Evolutionary conservation across 2,329 filamentous ascomycete genomes (phyloP), one percentile per base, ranked within the genome.

Genomic region (Metarhizium guizhouense): DNA sequence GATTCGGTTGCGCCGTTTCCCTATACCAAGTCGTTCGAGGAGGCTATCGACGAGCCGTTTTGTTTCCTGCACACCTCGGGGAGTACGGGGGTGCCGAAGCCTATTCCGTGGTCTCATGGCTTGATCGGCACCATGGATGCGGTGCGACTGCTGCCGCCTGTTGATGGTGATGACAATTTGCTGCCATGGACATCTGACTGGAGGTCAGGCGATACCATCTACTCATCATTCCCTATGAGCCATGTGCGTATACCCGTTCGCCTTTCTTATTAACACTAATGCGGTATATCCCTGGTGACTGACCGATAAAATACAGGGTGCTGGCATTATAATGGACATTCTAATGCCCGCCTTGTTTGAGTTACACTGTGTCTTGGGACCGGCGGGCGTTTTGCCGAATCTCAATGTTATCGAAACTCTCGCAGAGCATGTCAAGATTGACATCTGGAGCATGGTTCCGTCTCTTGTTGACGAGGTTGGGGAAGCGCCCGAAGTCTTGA

Each of bases 21-120:
- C 0, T 74, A 70, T 53, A 61, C 59, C 3, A 70, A 67, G 45
- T 65, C 61, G 2, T 73, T 67, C n/a, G 64, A 67, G 2, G 59
- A 66, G 3, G 70, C 67, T 6, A 59, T 58, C 0, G 58, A 67
- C 34, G 71, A 74, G 1, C 67, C 69, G 0, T 70, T 74, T 5
- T 65, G 70, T 30, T 64, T 71, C 30, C 54, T 74, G 1, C 74
- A 76, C 51, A 75, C 74, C 0, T 75, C 72, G 3, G 74, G 74
- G 2, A 68, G 70, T 1, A 76, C 74, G 2, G 73, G 74, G 2
- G 55, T 72, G 0, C 73, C 72, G 1, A 76, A 76, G 52, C 71
- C 71, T 0, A 70, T 76, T n/a, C 53, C 61, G 1, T 65, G 66
- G 60, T 66, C 68, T 4, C 67, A 76, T 57, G 64, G 58, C 0